Conservation (phyloP, 257 asterid species). For the Nicotiana knightiana region DNA sequence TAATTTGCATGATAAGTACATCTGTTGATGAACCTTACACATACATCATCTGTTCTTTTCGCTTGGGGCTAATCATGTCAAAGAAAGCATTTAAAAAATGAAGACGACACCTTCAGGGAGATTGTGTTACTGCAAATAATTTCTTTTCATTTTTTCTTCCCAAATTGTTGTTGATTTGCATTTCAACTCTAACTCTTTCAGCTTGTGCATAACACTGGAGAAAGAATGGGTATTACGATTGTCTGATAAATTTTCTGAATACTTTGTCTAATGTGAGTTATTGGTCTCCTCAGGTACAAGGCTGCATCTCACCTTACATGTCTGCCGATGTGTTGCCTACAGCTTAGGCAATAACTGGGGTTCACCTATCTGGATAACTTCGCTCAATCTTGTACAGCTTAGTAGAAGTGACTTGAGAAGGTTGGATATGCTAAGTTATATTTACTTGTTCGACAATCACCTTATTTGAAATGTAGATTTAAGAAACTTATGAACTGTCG, state of each 20-base stretch:
- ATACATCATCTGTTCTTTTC: background rate
- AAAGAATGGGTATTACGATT: background rate
- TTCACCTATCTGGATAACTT: background rate
- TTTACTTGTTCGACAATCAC: background rate
- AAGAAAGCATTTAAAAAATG: background rate
- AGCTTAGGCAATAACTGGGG: slow-evolving; percentile 23
- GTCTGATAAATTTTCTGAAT: background rate
- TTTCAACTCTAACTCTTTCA: background rate
- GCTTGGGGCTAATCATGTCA: slow-evolving; percentile 1
- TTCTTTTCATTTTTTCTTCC: background rate
- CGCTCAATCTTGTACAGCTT: background rate
- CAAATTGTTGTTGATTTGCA: background rate
- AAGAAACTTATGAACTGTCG: background rate
- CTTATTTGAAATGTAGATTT: background rate
- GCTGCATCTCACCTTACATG: slow-evolving; percentile 82
- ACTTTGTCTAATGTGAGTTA: background rate
- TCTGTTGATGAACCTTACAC: background rate
- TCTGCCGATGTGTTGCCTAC: slow-evolving; percentile 56
- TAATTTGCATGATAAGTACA: background rate
- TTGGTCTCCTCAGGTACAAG: slow-evolving; percentile 60
- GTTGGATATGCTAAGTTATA: slow-evolving; percentile 5
- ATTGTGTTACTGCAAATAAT: background rate
- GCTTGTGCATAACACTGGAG: background rate
- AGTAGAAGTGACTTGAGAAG: background rate
- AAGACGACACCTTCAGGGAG: background rate